Percentiles rank a stretch among this genome's conserved stretches.
Evolutionary conservation across 768 basidiomycete species (phyloP).

Genomic region (Rhodotorula paludigena): DNA sequence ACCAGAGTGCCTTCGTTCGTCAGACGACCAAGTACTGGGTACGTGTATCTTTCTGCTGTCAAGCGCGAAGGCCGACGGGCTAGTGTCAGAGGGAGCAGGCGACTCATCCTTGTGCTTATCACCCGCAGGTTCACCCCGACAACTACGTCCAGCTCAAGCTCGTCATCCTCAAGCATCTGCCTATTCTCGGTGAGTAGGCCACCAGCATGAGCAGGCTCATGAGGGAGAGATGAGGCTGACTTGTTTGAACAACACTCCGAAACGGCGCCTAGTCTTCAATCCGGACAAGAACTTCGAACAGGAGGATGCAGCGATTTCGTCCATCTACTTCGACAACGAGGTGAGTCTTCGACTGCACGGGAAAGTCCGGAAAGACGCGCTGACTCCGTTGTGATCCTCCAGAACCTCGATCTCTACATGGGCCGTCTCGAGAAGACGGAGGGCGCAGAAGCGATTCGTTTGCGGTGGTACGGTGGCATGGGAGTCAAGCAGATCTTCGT

Average conservation of each 20-base stretch:
- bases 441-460: conserved; percentile 91
- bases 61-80: no score
- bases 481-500: conserved; percentile 48
- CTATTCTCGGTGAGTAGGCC: conserved; percentile 92
- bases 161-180: conserved; percentile 83
- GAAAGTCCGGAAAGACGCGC: background rate
- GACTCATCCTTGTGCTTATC: background rate
- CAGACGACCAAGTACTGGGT: conserved; percentile 99
- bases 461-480: conserved; percentile 94
- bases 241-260: no score
- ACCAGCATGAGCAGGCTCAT: no score
- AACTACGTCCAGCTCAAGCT: conserved; percentile 90
- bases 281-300: conserved; percentile 84
- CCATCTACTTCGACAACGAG: conserved; percentile 67
- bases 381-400: conserved; percentile 52
- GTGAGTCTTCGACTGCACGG: background rate
- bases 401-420: conserved; percentile 89
- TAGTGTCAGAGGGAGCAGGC: background rate
- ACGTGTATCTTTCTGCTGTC: conserved; percentile 24
- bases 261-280: conserved; percentile 66
- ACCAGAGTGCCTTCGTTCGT: conserved; percentile 93
- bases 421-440: conserved; percentile 97
- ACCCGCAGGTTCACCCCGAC: conserved; percentile 69
- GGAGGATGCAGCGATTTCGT: conserved; percentile 71
- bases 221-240: no score